Percentiles rank a stretch among this genome's conserved stretches.
Conservation (phyloP, 2,329 filamentous ascomycete species). For the Colletotrichum sp. region DNA sequence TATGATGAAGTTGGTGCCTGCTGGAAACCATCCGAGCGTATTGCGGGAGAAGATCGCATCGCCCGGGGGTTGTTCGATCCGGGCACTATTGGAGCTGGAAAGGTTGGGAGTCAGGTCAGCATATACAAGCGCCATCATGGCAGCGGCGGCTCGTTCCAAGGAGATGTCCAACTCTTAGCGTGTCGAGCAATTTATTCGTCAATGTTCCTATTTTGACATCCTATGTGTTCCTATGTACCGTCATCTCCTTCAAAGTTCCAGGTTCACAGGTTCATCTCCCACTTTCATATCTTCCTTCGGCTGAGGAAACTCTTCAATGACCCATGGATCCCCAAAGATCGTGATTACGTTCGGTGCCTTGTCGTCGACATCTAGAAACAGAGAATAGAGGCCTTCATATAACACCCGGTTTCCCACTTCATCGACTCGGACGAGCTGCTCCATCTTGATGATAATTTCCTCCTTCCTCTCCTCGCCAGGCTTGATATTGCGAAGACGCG, state of each 20-base stretch:
- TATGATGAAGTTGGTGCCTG: neutral
- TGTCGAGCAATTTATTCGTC: neutral
- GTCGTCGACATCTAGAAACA: slow-evolving; percentile 45
- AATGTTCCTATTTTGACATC: neutral
- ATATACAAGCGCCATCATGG: neutral
- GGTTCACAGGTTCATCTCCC: neutral
- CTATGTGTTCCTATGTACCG: neutral
- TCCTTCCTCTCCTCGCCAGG: slow-evolving; percentile 34
- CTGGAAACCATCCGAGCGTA: neutral
- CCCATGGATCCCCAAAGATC: neutral
- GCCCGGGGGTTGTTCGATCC: neutral
- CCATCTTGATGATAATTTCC: slow-evolving; percentile 48
- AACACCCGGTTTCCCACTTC: slow-evolving; percentile 54
- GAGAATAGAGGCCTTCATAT: slow-evolving; percentile 56
- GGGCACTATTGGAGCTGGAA: neutral
- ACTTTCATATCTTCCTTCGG: neutral
- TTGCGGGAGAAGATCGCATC: neutral
- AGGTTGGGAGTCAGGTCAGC: neutral
- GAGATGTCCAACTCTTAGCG: neutral
- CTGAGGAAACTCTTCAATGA: slow-evolving; percentile 10
- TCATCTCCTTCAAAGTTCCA: neutral
- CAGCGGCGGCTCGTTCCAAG: neutral
- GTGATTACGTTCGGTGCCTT: neutral
- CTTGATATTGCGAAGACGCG: slow-evolving; percentile 43
- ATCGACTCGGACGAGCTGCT: slow-evolving; percentile 53